Percentiles rank a stretch among this genome's conserved stretches.
Conservation (phyloP, 2,329 filamentous ascomycete species). For the Rhinocladiella mackenziei region DNA sequence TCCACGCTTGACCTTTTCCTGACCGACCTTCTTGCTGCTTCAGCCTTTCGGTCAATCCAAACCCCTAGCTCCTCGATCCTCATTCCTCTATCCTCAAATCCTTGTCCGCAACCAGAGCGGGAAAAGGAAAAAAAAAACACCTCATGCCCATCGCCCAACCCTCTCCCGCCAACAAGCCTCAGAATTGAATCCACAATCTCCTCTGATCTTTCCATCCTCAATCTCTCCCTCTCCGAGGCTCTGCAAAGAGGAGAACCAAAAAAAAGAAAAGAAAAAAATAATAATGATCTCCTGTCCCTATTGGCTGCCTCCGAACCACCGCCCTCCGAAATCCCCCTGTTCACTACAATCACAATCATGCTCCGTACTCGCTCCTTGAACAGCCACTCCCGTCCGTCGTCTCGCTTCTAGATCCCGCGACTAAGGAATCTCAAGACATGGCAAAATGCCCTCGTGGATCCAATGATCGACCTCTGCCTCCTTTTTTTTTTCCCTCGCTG, state of each 20-base stretch:
- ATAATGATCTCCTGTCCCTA: background rate
- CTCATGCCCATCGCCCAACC: background rate
- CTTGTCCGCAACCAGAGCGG: too few species aligned
- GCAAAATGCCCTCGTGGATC: slow-evolving; percentile 20
- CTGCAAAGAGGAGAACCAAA: too few species aligned
- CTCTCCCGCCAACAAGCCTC: background rate
- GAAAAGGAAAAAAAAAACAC: slow-evolving; percentile 4
- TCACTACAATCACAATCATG: slow-evolving; percentile 20
- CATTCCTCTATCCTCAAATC: background rate
- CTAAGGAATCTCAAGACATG: slow-evolving; percentile 24
- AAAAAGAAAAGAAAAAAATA: too few species aligned
- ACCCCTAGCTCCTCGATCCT: too few species aligned
- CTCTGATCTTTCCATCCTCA: background rate
- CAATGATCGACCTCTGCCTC: slow-evolving; percentile 21
- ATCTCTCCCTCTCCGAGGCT: too few species aligned
- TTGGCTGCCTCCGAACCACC: slow-evolving; percentile 6
- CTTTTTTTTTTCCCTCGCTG: slow-evolving; percentile 21
- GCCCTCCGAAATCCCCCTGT: slow-evolving; percentile 14
- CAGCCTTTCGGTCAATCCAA: slow-evolving; percentile 7
- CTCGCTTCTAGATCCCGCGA: slow-evolving; percentile 31
- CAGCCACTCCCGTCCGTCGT: slow-evolving; percentile 28
- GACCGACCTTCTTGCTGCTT: slow-evolving; percentile 25
- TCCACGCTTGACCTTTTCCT: slow-evolving; percentile 26
- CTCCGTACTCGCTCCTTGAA: slow-evolving; percentile 23
- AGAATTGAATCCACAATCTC: background rate